phyloP scores from a whole-genome alignment of 2,329 filamentous ascomycete genomes.

The Fusarium avenaceum region DNA sequence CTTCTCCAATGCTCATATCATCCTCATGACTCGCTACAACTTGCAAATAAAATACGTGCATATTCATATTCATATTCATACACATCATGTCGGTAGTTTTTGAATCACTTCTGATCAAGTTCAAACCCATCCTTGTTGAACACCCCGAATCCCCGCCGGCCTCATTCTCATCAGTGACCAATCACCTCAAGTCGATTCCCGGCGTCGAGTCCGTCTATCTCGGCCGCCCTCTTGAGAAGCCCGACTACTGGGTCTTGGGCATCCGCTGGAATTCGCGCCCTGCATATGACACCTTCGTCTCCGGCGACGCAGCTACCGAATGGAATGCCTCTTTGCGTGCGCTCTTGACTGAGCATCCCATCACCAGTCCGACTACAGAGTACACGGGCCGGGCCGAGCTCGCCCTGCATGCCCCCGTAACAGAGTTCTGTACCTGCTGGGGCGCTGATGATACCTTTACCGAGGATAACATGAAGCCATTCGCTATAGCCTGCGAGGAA shows the following conservation, averaged over 20 bases:
- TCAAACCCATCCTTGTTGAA: conserved; percentile 49
- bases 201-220: conserved; percentile 53
- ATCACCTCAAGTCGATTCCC: conserved; percentile 50
- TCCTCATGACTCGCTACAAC: neutral
- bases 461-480: conserved; percentile 50
- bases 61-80: conserved; percentile 1
- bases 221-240: conserved; percentile 54
- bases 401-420: conserved; percentile 55
- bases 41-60: neutral
- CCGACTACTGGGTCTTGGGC: conserved; percentile 51
- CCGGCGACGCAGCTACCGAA: conserved; percentile 57
- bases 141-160: conserved; percentile 47
- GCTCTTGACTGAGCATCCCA: conserved; percentile 47
- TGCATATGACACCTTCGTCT: conserved; percentile 57
- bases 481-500: conserved; percentile 44
- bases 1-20: neutral
- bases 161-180: conserved; percentile 47
- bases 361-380: conserved; percentile 43
- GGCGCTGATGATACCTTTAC: conserved; percentile 52
- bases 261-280: conserved; percentile 54
- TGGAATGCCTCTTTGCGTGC: conserved; percentile 56
- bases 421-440: conserved; percentile 56
- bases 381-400: conserved; percentile 40
- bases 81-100: conserved; percentile 48
- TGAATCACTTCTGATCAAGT: conserved; percentile 52